Conservation (phyloP, 2,329 filamentous ascomycete species). For the Paecilomyces variotii region DNA sequence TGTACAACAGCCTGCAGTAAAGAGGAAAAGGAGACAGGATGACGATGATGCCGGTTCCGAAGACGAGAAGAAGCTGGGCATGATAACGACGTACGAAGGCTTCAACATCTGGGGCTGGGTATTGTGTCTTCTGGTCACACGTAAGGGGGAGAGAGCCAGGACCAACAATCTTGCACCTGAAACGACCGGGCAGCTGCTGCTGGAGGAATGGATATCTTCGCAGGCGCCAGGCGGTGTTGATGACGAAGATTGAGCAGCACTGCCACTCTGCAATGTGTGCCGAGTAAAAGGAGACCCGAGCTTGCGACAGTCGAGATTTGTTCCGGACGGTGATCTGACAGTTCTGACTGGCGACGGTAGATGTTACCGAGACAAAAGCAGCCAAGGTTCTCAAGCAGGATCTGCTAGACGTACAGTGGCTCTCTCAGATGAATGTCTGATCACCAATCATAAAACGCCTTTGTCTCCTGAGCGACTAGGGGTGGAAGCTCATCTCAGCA, state of each 20-base stretch:
- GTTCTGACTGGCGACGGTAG: not conserved
- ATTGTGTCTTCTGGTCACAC: conserved; percentile 80
- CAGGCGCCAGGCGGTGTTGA: conserved; percentile 42
- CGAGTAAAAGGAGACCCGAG: not conserved
- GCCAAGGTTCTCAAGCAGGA: not conserved
- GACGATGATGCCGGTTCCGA: conserved; percentile 21
- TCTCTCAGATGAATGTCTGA: not conserved
- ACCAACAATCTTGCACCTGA: conserved; percentile 23
- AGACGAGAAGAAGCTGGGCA: conserved; percentile 80
- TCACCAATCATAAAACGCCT: not conserved
- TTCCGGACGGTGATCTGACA: not conserved
- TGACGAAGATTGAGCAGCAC: conserved; percentile 25
- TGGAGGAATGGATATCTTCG: conserved; percentile 86
- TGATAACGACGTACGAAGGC: conserved; percentile 86
- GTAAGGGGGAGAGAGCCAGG: conserved; percentile 47
- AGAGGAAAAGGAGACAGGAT: conserved; percentile 27
- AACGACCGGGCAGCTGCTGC: conserved; percentile 56
- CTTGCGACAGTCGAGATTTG: not conserved
- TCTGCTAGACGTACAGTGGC: not conserved
- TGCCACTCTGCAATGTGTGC: not conserved
- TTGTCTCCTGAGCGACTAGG: not conserved
- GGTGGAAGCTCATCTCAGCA: not conserved
- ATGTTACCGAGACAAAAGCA: not conserved
- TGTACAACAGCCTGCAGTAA: conserved; percentile 11
- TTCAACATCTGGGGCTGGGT: conserved; percentile 94